A percentile compares a stretch with the other conserved stretches of the same genome.
Evolutionary conservation across 1,284 basidiomycete genomes (phyloP).

Genomic region (Ceratorhiza oryzae-sativae): DNA sequence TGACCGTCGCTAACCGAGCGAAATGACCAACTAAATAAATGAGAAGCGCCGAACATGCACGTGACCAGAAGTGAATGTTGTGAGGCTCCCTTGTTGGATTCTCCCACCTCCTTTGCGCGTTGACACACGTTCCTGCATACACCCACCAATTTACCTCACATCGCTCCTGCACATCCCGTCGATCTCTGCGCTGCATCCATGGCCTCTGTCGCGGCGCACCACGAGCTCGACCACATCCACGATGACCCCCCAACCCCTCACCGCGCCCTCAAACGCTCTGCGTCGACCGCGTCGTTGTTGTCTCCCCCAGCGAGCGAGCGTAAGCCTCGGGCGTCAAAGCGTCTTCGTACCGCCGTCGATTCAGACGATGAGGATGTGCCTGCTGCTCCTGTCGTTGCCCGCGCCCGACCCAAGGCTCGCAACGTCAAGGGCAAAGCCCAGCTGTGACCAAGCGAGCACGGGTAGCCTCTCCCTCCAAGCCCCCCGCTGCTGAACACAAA

Average conservation of each 20-base stretch:
- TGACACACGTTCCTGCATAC: not conserved
- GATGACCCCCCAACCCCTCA: conserved; percentile 15
- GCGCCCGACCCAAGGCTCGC: conserved; percentile 9
- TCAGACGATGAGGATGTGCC: conserved; percentile 36
- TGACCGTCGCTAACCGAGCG: too few relatives aligned
- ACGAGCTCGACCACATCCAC: not conserved
- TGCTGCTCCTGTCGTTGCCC: not conserved
- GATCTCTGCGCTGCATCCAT: not conserved
- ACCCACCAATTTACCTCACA: conserved; percentile 3
- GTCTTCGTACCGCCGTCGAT: conserved; percentile 19
- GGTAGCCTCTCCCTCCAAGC: not conserved
- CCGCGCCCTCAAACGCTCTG: conserved; percentile 38
- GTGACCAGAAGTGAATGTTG: not conserved
- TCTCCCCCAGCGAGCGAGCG: conserved; percentile 40
- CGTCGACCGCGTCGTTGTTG: conserved; percentile 39
- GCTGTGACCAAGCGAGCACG: conserved; percentile 17
- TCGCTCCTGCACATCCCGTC: not conserved
- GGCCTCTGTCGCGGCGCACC: conserved; percentile 11
- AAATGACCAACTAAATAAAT: not conserved
- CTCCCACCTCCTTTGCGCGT: conserved; percentile 1
- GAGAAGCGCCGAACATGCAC: not conserved
- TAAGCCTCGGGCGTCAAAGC: conserved; percentile 37
- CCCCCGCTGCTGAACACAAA: not conserved
- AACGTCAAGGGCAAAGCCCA: conserved; percentile 10
- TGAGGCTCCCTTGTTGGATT: not conserved